Evolutionary conservation across 2,329 filamentous ascomycete species (phyloP).

Genomic region (Claviceps fusiformis): DNA sequence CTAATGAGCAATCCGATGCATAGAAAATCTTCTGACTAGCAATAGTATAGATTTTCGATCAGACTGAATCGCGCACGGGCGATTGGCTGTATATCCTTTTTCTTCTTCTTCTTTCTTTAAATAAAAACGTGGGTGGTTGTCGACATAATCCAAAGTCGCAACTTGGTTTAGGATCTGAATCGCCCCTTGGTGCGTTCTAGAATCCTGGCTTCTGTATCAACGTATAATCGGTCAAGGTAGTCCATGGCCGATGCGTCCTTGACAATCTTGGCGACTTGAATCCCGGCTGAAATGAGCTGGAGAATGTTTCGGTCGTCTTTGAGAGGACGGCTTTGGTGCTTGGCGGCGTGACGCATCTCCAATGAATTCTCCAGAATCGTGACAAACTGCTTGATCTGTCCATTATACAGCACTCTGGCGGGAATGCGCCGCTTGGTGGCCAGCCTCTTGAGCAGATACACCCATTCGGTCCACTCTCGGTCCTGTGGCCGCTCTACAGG

Average conservation of each 20-base stretch:
- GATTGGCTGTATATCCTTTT: background rate
- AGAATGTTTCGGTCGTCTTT: conserved; percentile 84
- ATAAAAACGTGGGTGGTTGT: conserved; percentile 9
- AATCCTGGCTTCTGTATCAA: conserved; percentile 68
- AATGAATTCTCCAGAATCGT: conserved; percentile 79
- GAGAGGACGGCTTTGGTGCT: conserved; percentile 67
- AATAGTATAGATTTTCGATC: background rate
- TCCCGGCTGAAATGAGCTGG: conserved; percentile 74
- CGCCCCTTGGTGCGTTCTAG: conserved; percentile 43
- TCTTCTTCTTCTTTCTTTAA: background rate
- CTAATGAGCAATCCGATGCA: background rate
- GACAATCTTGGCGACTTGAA: conserved; percentile 76
- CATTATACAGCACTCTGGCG: conserved; percentile 71
- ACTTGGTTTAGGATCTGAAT: conserved; percentile 16
- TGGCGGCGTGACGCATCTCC: conserved; percentile 75
- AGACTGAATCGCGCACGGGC: background rate
- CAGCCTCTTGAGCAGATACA: conserved; percentile 71
- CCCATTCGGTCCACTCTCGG: conserved; percentile 86
- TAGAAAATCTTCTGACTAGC: background rate
- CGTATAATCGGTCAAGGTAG: conserved; percentile 67
- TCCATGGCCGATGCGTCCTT: conserved; percentile 77
- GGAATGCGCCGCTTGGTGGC: conserved; percentile 79
- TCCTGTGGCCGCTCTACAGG: conserved; percentile 61
- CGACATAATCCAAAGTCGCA: conserved; percentile 1
- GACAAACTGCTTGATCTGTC: conserved; percentile 83